Evolutionary conservation across 345 rosid genomes (phyloP).

Genomic region (Linum tenue): DNA sequence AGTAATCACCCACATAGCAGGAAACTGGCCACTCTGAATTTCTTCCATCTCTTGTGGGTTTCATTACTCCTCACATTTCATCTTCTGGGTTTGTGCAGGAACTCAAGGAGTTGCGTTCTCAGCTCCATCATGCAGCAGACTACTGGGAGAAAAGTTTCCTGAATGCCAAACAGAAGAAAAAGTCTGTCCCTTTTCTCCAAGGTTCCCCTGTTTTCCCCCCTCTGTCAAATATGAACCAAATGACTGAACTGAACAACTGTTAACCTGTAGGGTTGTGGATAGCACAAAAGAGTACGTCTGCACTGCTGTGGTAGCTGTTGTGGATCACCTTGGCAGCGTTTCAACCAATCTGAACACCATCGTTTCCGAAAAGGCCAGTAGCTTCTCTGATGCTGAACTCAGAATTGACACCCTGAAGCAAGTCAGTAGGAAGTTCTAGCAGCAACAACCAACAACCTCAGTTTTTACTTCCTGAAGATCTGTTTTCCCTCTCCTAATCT

Average conservation of each 20-base stretch:
- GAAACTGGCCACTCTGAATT: background rate
- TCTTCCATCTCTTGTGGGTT: no score
- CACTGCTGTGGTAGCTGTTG: slow-evolving; percentile 48
- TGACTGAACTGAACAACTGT: background rate
- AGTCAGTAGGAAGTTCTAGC: slow-evolving; percentile 20
- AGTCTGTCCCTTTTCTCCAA: slow-evolving; percentile 20
- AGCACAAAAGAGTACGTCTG: slow-evolving; percentile 57
- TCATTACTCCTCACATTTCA: background rate
- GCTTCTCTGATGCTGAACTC: slow-evolving; percentile 40
- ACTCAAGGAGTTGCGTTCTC: slow-evolving; percentile 51
- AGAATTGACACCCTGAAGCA: slow-evolving; percentile 46
- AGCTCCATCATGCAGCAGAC: slow-evolving; percentile 59
- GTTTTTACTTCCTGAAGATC: background rate
- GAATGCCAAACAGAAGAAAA: slow-evolving; percentile 33
- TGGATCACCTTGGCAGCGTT: slow-evolving; percentile 62
- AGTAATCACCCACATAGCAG: slow-evolving; percentile 12
- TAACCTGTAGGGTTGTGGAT: slow-evolving; percentile 38
- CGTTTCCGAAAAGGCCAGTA: slow-evolving; percentile 20
- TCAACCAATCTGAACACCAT: slow-evolving; percentile 37
- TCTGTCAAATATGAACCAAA: background rate
- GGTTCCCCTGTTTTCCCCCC: background rate
- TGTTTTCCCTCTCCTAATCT: background rate
- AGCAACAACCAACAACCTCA: no score
- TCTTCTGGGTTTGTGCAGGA: slow-evolving; percentile 26
- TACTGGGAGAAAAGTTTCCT: slow-evolving; percentile 47